Evolutionary conservation across 2,329 filamentous ascomycete species (phyloP).

Genomic region (Talaromyces marneffei): DNA sequence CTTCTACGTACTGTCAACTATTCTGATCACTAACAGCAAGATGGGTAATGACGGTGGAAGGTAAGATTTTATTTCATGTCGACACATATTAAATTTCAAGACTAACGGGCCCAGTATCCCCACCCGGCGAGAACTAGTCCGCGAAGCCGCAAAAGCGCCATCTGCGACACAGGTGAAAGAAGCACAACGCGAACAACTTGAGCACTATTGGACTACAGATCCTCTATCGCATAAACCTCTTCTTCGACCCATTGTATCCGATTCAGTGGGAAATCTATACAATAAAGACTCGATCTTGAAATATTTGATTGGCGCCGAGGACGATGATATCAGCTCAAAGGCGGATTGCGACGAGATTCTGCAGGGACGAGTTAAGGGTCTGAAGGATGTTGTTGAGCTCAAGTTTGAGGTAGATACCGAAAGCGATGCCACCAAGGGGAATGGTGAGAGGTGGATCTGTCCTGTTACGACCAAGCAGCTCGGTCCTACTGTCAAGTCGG

Average conservation of each 20-base stretch:
- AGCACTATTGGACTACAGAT: constrained; percentile 81
- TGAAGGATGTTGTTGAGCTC: constrained; percentile 83
- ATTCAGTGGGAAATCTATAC: constrained; percentile 77
- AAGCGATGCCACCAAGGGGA: constrained; percentile 9
- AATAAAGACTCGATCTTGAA: constrained; percentile 88
- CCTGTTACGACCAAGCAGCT: constrained; percentile 82
- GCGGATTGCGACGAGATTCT: constrained; percentile 58
- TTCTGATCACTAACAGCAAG: not conserved
- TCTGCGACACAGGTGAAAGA: constrained; percentile 86
- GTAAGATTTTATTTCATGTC: constrained; percentile 26
- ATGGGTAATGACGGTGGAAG: constrained; percentile 98
- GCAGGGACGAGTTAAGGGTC: constrained; percentile 61
- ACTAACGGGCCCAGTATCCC: constrained; percentile 59
- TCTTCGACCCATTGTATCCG: constrained; percentile 71
- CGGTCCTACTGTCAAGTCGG: constrained; percentile 69
- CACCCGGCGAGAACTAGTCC: constrained; percentile 90
- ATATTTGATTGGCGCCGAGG: constrained; percentile 53
- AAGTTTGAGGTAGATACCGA: constrained; percentile 57
- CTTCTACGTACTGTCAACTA: not conserved
- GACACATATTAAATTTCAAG: not conserved
- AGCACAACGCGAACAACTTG: constrained; percentile 73
- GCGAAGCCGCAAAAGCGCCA: constrained; percentile 76
- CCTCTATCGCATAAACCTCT: constrained; percentile 77
- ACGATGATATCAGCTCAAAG: constrained; percentile 49
- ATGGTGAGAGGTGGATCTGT: constrained; percentile 65